Percentiles rank a stretch among this genome's conserved stretches.
These are phyloP conservation scores for Naganishia liquefaciens DNA, from an alignment of 1,284 basidiomycete genomes.

Conservation along the genomic window DNA sequence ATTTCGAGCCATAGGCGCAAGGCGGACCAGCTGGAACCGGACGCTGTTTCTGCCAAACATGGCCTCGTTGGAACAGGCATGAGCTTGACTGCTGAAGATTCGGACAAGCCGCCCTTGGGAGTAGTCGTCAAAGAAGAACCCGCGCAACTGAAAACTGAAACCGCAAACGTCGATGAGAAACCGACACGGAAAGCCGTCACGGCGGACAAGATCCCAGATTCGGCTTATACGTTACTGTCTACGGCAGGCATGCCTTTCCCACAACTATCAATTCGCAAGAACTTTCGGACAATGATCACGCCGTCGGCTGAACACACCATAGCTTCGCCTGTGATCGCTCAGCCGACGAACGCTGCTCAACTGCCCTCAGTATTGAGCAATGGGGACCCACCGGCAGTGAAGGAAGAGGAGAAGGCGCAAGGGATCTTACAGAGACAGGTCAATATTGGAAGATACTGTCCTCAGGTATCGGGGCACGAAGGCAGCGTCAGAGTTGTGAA, in stretches of 20 bases:
- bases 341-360: not conserved
- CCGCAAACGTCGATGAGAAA: constrained; percentile 25
- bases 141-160: not conserved
- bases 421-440: constrained; percentile 11
- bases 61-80: constrained; percentile 48
- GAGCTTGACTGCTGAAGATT: constrained; percentile 47
- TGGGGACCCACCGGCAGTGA: not conserved
- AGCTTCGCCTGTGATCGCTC: not conserved
- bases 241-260: constrained; percentile 36
- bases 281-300: constrained; percentile 9
- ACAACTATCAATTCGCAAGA: constrained; percentile 36
- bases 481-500: constrained; percentile 16
- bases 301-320: not conserved
- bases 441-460: constrained; percentile 14
- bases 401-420: constrained; percentile 8
- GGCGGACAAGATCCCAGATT: constrained; percentile 31
- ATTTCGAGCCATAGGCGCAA: constrained; percentile 2
- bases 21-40: not conserved
- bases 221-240: constrained; percentile 9
- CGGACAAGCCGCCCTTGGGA: constrained; percentile 43
- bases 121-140: constrained; percentile 30
- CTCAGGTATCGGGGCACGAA: constrained; percentile 11
- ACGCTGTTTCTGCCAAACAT: constrained; percentile 11
- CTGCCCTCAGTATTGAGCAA: not conserved
- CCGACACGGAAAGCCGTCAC: constrained; percentile 12